Percentiles rank a stretch among this genome's conserved stretches.
Conservation (phyloP, 257 asterid genomes). For the Buddleja alternifolia region DNA sequence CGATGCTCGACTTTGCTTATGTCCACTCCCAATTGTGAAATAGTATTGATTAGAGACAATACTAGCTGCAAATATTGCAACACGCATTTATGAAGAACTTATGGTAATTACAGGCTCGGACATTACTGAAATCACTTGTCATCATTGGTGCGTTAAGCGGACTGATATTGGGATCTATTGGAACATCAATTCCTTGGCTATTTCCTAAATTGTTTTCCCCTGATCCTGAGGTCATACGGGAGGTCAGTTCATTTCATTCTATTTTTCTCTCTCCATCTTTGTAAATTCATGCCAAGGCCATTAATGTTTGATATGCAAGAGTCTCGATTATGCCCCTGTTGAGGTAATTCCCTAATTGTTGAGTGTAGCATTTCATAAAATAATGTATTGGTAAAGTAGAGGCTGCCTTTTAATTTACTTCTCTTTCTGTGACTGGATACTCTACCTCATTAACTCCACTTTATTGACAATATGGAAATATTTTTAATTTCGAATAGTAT, state of each 20-base stretch:
- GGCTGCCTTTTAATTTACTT: not conserved
- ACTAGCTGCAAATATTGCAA: not conserved
- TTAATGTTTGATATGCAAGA: not conserved
- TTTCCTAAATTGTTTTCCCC: conserved; percentile 82
- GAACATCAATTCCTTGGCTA: conserved; percentile 82
- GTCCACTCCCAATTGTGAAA: conserved; percentile 7
- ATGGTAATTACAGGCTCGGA: conserved; percentile 64
- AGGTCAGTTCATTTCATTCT: conserved; percentile 55
- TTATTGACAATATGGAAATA: conserved; percentile 12
- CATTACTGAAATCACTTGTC: conserved; percentile 76
- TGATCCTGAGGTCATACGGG: conserved; percentile 70
- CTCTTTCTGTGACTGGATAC: not conserved
- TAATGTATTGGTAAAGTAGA: not conserved
- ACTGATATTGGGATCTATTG: conserved; percentile 66
- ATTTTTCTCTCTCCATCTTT: conserved; percentile 3
- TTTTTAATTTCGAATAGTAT: conserved; percentile 5
- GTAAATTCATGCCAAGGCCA: not conserved
- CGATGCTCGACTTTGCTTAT: not conserved
- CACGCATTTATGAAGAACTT: conserved; percentile 19
- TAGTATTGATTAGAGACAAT: conserved; percentile 9
- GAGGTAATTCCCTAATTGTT: not conserved
- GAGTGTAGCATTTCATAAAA: not conserved
- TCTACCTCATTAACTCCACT: not conserved
- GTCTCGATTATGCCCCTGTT: not conserved
- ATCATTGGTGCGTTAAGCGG: conserved; percentile 78